Evolutionary conservation across 257 asterid species (phyloP).

Genomic region (Solanum acaule): DNA sequence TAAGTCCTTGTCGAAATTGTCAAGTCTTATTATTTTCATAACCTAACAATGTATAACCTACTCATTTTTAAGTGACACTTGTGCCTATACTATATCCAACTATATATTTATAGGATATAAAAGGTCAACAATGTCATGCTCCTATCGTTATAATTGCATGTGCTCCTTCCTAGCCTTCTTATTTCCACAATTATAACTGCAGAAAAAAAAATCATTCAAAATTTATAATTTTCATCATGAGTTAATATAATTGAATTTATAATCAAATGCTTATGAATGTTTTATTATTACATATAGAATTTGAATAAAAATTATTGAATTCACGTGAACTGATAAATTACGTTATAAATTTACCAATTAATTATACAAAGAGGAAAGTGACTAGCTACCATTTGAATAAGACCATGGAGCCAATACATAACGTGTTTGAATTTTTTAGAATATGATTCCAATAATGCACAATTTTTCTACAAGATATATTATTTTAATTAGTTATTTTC

Average conservation of each 20-base stretch:
- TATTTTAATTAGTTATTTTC: background rate
- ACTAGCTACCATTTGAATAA: background rate
- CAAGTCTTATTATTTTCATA: background rate
- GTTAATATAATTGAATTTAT: background rate
- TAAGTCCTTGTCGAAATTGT: background rate
- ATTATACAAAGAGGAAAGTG: background rate
- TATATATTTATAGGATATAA: background rate
- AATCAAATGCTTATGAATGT: background rate
- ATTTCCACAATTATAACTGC: background rate
- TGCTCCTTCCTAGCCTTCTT: background rate
- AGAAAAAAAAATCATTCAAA: background rate
- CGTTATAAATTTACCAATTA: background rate
- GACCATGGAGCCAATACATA: background rate
- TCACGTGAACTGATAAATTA: background rate
- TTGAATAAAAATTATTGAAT: background rate
- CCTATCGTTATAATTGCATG: background rate
- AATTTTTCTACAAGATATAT: background rate
- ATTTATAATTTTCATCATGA: background rate
- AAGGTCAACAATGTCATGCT: constrained; percentile 35
- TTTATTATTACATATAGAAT: background rate
- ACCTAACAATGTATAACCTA: constrained; percentile 11
- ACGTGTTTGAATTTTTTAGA: background rate
- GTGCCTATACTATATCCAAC: background rate
- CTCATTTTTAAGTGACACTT: background rate
- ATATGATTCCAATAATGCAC: background rate